Evolutionary conservation across 768 basidiomycete genomes (phyloP), one percentile per base, ranked within the genome.

Genomic region (Tricholoma saponaceum): DNA sequence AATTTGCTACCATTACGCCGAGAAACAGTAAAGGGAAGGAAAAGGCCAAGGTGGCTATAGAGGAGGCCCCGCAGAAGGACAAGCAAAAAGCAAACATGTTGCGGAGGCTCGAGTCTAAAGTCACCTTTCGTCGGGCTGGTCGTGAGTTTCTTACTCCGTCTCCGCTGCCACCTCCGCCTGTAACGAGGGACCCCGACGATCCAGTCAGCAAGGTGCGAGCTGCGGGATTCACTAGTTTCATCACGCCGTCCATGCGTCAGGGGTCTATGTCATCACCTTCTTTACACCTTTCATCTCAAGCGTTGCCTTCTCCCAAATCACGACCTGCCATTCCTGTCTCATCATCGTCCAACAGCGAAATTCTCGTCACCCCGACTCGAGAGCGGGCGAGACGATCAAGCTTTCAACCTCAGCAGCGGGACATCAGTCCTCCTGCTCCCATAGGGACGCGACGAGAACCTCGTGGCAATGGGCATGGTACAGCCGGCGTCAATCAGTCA

Each of bases 181-280:
- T 64, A 7, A 55, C 51, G 41, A 62, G 57, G 25, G 64, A 76
- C 55, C 59, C 58, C 49, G 66, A 58, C 23, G 64, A 76, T 56
- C 60, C 58, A 54, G 65, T 64, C 58, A 72, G 74, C 58, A 74
- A 74, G 64, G 70, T 70, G 63, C 78, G 79, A 66, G 71, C 74
- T 59, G 79, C 83, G 50, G 84, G 83, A 51, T 78, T 77, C 66
- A 79, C 82, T 51, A 79, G 77, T 67, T 90, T 83, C 73, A 72
- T 79, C 59, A 78, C 83, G 44, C 88, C 88, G 44, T 88, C 87
- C 35, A 71, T 90, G 59, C 80, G 83, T 55, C 80, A 80, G 59
- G 89, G 82, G 37, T 88, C 90, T 49, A 79, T 87, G 76, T 91
- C 89, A 56, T 89, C 88, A 20, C 89, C 90, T 54, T 79, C 85